These are phyloP conservation scores for Pythium sp. DNA, from an alignment of 352 stramenopile genomes.

Conservation along the genomic window DNA sequence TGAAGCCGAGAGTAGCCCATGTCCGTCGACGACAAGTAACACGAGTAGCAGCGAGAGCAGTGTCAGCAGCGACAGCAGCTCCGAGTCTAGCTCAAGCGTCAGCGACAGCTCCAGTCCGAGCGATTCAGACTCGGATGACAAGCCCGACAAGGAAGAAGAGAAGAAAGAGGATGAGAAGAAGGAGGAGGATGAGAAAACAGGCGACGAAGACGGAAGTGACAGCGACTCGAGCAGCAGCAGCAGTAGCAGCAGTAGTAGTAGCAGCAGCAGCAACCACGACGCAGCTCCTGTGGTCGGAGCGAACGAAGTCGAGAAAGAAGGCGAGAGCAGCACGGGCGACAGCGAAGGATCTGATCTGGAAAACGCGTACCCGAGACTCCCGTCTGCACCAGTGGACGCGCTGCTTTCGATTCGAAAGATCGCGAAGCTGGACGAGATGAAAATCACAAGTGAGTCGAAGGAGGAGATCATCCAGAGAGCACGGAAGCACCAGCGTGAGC, in stretches of 20 bases:
- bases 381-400: conserved; percentile 51
- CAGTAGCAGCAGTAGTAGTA: conserved; percentile 18
- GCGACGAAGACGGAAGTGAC: conserved; percentile 24
- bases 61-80: conserved; percentile 25
- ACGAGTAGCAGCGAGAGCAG: conserved; percentile 30
- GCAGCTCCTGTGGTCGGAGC: conserved; percentile 7
- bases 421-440: conserved; percentile 52
- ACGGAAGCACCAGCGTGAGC: conserved; percentile 35
- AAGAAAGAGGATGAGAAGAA: conserved; percentile 12
- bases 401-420: conserved; percentile 52
- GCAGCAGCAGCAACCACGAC: conserved; percentile 8
- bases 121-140: conserved; percentile 21
- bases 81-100: conserved; percentile 18
- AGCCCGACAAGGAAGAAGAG: conserved; percentile 2
- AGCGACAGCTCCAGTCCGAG: conserved; percentile 19
- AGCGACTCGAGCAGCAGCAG: conserved; percentile 37
- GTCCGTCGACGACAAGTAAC: conserved; percentile 33
- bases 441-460: conserved; percentile 37
- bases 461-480: conserved; percentile 37
- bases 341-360: conserved; percentile 61
- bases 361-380: conserved; percentile 56
- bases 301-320: conserved; percentile 20
- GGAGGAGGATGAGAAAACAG: conserved; percentile 13
- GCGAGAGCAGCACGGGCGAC: conserved; percentile 42
- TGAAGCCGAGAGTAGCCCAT: conserved; percentile 37